Evolutionary conservation across 2,329 filamentous ascomycete genomes (phyloP).

Genomic region (Aspergillus brunneoviolaceus): DNA sequence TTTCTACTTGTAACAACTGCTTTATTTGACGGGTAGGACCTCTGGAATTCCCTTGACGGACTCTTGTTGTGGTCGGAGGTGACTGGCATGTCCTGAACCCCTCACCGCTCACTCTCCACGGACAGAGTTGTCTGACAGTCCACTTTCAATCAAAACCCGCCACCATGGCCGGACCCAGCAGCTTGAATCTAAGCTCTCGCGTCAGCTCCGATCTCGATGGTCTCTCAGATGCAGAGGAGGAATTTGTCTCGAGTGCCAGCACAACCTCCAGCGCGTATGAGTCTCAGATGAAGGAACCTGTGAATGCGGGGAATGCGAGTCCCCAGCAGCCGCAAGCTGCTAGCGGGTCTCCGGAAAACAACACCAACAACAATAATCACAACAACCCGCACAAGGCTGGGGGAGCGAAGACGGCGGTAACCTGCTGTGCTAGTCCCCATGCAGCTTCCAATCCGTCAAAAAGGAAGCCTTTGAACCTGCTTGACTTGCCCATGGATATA

Average conservation of each 20-base stretch:
- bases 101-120: neutral
- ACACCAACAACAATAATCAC: too few relatives aligned
- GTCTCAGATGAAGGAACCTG: constrained; percentile 8
- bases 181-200: constrained; percentile 24
- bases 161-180: constrained; percentile 27
- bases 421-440: neutral
- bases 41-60: neutral
- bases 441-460: neutral
- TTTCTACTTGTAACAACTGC: too few relatives aligned
- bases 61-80: neutral
- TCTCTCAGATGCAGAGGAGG: constrained; percentile 34
- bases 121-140: constrained; percentile 5
- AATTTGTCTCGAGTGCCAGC: constrained; percentile 29
- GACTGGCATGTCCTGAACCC: constrained; percentile 1
- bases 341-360: neutral
- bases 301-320: neutral
- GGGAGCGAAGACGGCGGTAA: constrained; percentile 1
- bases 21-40: constrained; percentile 1
- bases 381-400: neutral
- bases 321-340: neutral
- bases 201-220: constrained; percentile 23
- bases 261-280: constrained; percentile 23
- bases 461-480: constrained; percentile 60
- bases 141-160: constrained; percentile 3
- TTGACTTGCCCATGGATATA: constrained; percentile 76